Evolutionary conservation across 352 stramenopile species (phyloP).

Genomic region (Albugo candida): DNA sequence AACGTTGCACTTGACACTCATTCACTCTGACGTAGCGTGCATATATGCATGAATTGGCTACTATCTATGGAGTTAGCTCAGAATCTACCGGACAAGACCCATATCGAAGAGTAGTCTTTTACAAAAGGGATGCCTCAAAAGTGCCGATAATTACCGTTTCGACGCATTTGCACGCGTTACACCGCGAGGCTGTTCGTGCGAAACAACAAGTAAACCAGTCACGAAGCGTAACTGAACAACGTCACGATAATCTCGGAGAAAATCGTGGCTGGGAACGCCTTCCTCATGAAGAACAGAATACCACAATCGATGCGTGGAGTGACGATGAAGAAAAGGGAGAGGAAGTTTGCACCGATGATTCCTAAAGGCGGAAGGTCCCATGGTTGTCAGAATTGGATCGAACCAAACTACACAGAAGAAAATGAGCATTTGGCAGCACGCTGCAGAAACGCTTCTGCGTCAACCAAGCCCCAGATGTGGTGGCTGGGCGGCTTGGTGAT

Average conservation of each 20-base stretch:
- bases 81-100: conserved; percentile 62
- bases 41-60: conserved; percentile 53
- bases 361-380: too few relatives aligned
- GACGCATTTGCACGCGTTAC: conserved; percentile 20
- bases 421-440: too few relatives aligned
- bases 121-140: conserved; percentile 32
- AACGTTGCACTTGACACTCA: background rate
- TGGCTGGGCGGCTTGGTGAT: too few relatives aligned
- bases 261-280: conserved; percentile 61
- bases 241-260: conserved; percentile 9
- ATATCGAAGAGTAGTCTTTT: conserved; percentile 49
- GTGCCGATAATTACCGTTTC: conserved; percentile 41
- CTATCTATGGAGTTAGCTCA: conserved; percentile 38
- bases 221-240: conserved; percentile 9
- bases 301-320: conserved; percentile 54
- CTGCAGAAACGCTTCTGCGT: too few relatives aligned
- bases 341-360: background rate
- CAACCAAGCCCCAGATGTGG: too few relatives aligned
- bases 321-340: conserved; percentile 28
- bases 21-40: conserved; percentile 16
- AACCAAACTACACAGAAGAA: too few relatives aligned
- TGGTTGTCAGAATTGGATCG: too few relatives aligned
- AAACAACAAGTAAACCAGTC: background rate
- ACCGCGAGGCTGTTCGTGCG: conserved; percentile 1
- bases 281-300: conserved; percentile 14